Percentiles rank a stretch among this genome's conserved stretches.
These are phyloP conservation scores for Bruguiera parviflora DNA, from an alignment of 345 rosid species.

Conservation along the genomic window DNA sequence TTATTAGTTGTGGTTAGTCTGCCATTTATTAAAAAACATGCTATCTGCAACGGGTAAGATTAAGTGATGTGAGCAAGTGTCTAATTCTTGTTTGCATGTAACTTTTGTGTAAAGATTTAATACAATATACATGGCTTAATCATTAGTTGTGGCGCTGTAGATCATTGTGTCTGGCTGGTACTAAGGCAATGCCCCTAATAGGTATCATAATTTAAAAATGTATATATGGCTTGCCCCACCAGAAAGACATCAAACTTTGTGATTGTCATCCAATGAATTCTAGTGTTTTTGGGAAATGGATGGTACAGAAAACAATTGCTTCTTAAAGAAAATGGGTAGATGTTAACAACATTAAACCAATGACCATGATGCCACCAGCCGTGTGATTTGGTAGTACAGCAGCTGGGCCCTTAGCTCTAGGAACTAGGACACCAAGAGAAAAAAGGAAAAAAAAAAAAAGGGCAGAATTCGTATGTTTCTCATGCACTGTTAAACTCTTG, in stretches of 20 bases:
- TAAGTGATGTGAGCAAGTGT: too few species aligned
- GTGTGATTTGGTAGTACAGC: too few species aligned
- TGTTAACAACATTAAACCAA: not conserved
- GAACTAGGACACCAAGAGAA: too few species aligned
- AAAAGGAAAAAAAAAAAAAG: too few species aligned
- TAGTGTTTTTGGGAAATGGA: not conserved
- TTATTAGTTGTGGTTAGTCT: too few species aligned
- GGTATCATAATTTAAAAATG: too few species aligned
- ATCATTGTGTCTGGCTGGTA: not conserved
- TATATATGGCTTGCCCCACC: too few species aligned
- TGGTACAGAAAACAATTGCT: not conserved
- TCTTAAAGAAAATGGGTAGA: not conserved
- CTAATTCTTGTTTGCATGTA: too few species aligned
- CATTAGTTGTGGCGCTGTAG: not conserved
- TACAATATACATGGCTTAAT: not conserved
- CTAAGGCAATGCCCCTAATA: constrained; percentile 4
- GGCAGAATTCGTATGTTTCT: not conserved
- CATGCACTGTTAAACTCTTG: not conserved
- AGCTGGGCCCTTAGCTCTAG: too few species aligned
- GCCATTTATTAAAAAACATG: too few species aligned
- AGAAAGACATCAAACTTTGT: not conserved
- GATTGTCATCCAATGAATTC: not conserved
- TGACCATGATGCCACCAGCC: not conserved
- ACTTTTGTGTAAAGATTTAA: not conserved
- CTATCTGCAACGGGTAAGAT: too few species aligned